Percentiles rank a stretch among this genome's conserved stretches.
Conservation (phyloP, 352 stramenopile species). For the Thraustotheca clavata region DNA sequence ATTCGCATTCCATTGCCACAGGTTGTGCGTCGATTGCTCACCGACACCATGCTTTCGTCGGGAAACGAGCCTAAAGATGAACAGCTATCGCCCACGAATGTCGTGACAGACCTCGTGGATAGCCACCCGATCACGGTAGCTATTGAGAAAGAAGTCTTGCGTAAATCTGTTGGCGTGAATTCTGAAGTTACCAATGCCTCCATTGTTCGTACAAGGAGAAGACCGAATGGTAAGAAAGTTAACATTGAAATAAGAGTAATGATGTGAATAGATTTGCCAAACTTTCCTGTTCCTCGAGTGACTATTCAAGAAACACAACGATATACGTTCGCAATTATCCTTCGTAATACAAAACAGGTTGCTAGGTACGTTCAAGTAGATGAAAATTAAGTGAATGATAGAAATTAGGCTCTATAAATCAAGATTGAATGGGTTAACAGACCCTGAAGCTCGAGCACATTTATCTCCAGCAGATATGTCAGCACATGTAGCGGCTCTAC, state of each 20-base stretch:
- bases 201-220: not conserved
- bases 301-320: conserved; percentile 73
- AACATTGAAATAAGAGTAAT: not conserved
- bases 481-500: conserved; percentile 53
- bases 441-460: not conserved
- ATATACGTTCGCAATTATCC: conserved; percentile 81
- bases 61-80: not conserved
- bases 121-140: not conserved
- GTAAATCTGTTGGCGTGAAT: conserved; percentile 11
- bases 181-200: conserved; percentile 1
- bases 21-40: not conserved
- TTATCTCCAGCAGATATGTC: conserved; percentile 37
- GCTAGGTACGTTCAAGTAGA: not conserved
- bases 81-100: conserved; percentile 11
- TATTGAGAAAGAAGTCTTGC: conserved; percentile 11
- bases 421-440: conserved; percentile 1
- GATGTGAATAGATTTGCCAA: not conserved
- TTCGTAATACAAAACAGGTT: conserved; percentile 76
- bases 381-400: not conserved
- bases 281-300: conserved; percentile 12
- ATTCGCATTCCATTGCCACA: not conserved
- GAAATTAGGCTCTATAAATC: conserved; percentile 9
- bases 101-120: conserved; percentile 14
- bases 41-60: not conserved
- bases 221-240: not conserved